phyloP scores from a whole-genome alignment of 2,329 filamentous ascomycete species.

The Pyrenophora graminea region DNA sequence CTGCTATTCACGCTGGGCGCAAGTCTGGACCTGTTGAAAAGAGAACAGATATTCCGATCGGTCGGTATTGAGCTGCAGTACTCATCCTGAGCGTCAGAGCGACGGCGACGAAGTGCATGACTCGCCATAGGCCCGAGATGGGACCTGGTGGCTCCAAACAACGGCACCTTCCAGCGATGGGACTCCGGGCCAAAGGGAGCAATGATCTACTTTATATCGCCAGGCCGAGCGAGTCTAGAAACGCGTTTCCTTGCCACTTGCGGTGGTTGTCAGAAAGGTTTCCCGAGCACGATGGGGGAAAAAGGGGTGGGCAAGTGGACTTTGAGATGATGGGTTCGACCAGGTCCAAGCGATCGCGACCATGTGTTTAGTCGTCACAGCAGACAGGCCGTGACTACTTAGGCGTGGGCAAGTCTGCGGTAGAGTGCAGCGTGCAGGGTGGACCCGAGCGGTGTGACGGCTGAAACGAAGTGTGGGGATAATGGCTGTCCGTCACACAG shows the following conservation, averaged over 20 bases:
- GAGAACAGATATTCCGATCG: conserved; percentile 76
- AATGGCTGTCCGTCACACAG: conserved; percentile 18
- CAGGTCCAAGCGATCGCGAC: conserved; percentile 13
- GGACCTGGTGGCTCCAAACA: conserved; percentile 9
- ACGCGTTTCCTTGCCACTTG: conserved; percentile 6
- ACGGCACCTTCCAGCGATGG: conserved; percentile 7
- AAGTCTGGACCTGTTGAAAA: conserved; percentile 75
- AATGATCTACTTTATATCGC: conserved; percentile 14
- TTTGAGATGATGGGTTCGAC: conserved; percentile 6
- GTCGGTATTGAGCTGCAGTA: conserved; percentile 82
- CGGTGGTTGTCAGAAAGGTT: conserved; percentile 17
- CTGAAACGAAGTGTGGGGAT: conserved; percentile 32
- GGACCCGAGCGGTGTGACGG: conserved; percentile 27
- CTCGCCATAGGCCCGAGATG: conserved; percentile 10
- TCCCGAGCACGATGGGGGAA: conserved; percentile 24
- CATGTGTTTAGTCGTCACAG: conserved; percentile 24
- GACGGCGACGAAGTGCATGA: conserved; percentile 7
- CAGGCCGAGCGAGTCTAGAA: conserved; percentile 22
- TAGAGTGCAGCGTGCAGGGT: conserved; percentile 18
- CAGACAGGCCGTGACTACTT: conserved; percentile 18
- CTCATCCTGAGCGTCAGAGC: conserved; percentile 64
- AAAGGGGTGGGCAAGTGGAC: conserved; percentile 17
- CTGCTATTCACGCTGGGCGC: conserved; percentile 89
- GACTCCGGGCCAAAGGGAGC: conserved; percentile 2
- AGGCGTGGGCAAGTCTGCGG: conserved; percentile 17